Base-by-base conservation (phyloP, 495 filamentous ascomycete genomes). In the Platismatia glauca region DNA sequence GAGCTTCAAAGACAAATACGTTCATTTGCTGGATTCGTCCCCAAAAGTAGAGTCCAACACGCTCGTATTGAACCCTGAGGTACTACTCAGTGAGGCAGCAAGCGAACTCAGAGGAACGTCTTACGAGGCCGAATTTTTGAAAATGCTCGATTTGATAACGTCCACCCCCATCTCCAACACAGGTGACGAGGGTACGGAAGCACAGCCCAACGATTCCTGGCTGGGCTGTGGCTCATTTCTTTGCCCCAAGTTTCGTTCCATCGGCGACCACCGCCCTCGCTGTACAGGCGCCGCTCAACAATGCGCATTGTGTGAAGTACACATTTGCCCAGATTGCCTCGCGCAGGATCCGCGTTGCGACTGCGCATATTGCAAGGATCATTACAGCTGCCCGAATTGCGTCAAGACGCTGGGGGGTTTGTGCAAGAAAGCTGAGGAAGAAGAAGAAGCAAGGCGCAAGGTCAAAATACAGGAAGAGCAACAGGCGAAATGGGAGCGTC, bases 181-280 rank as follows among this genome's bases (percentile, higher is more conserved):
- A 29, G 52, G 4, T 33, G 50, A 56, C n/a, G 38, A 52, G 22
- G n/a, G 50, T 24, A 43, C 33, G 24, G 11, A 74, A 44, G 64
- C 76, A 13, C 55, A 72, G n/a, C 75, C 74, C 16, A 63, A 64
- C 1, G 63, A 69, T 18, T 77, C 75, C 62, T 83, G 82, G 82
- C 77, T 80, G 69, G 82, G 82, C 35, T 85, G 82, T 63, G 80
- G 81, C 55, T 78, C 80, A 5, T 83, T 82, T 67, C 81, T 82
- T 63, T 85, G 82, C 60, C 82, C 80, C 4, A 74, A 75, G 52
- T 77, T 75, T 39, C 75, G 80, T 27, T 72, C 76, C 3, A 64
- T 79, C 18, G 78, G 80, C 7, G 82, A 85, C 66, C 76, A 77
- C 38, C 75, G 81, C 6, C 75, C 76, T 44, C 70, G 77, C 37